A percentile compares a stretch with the other conserved stretches of the same genome.
phyloP scores from a whole-genome alignment of 768 basidiomycete genomes.

The Phlebiopsis gigantea region DNA sequence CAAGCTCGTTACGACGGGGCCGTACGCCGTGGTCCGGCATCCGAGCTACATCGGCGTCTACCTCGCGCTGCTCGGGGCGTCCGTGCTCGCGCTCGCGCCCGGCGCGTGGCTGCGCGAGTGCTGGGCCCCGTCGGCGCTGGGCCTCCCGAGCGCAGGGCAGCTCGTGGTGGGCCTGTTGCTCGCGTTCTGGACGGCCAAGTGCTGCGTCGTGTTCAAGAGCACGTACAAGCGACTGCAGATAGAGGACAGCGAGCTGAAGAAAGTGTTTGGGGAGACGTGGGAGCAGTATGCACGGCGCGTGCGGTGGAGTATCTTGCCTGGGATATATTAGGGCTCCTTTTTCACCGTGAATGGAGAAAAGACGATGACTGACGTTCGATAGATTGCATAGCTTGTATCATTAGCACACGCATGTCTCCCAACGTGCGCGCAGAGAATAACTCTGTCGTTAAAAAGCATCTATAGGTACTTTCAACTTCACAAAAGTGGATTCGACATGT shows the following conservation, averaged over 20 bases:
- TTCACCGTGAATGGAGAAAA: no score
- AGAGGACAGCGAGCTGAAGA: constrained; percentile 21
- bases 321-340: constrained; percentile 21
- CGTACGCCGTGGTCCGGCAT: constrained; percentile 37
- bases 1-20: constrained; percentile 32
- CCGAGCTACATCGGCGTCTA: constrained; percentile 33
- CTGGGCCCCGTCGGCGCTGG: constrained; percentile 11
- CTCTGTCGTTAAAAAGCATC: no score
- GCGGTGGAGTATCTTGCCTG: constrained; percentile 22
- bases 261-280: constrained; percentile 23
- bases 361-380: no score
- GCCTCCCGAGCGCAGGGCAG: background rate
- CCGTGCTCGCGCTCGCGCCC: constrained; percentile 17
- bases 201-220: constrained; percentile 23
- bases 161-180: constrained; percentile 9
- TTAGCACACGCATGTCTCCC: no score
- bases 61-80: constrained; percentile 23
- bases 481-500: no score
- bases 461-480: no score
- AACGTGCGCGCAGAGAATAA: no score
- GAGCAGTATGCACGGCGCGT: constrained; percentile 21
- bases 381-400: no score
- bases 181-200: constrained; percentile 27
- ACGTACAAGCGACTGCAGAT: constrained; percentile 21
- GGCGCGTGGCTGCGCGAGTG: constrained; percentile 21